Percentiles rank a stretch among this genome's conserved stretches.
These are phyloP conservation scores for Agaricus blazei DNA, from an alignment of 768 basidiomycete species.

Conservation along the genomic window DNA sequence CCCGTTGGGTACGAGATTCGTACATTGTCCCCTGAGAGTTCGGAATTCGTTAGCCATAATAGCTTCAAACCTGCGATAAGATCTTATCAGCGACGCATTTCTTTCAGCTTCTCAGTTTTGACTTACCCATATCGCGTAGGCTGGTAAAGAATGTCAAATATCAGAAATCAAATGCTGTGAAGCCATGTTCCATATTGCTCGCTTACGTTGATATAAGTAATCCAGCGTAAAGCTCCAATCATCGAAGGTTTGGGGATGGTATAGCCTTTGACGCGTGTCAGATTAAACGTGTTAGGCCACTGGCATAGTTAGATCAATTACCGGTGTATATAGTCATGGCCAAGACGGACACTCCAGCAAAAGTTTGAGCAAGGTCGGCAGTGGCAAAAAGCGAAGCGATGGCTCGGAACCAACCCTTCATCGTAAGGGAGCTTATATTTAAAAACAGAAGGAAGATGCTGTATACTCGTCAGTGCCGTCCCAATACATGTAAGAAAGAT, in stretches of 20 bases:
- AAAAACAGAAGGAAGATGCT: constrained; percentile 59
- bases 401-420: constrained; percentile 75
- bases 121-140: constrained; percentile 16
- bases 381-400: constrained; percentile 57
- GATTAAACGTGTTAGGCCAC: background rate
- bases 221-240: constrained; percentile 66
- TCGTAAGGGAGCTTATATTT: constrained; percentile 52
- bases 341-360: constrained; percentile 41
- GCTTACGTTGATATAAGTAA: constrained; percentile 57
- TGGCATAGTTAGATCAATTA: background rate
- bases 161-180: constrained; percentile 3
- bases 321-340: constrained; percentile 28
- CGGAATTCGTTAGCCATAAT: constrained; percentile 82
- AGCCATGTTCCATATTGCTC: background rate
- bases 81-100: constrained; percentile 37
- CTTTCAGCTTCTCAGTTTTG: constrained; percentile 6
- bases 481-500: background rate
- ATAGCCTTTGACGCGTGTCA: constrained; percentile 15
- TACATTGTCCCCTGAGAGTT: constrained; percentile 55
- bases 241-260: constrained; percentile 55
- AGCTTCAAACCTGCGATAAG: constrained; percentile 64
- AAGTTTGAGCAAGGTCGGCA: constrained; percentile 56
- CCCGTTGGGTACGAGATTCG: constrained; percentile 55
- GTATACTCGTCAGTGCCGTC: background rate
- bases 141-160: constrained; percentile 4